Conservation (phyloP, 371 early-diverging fungal species). For the Dinochytrium kinnereticum region DNA sequence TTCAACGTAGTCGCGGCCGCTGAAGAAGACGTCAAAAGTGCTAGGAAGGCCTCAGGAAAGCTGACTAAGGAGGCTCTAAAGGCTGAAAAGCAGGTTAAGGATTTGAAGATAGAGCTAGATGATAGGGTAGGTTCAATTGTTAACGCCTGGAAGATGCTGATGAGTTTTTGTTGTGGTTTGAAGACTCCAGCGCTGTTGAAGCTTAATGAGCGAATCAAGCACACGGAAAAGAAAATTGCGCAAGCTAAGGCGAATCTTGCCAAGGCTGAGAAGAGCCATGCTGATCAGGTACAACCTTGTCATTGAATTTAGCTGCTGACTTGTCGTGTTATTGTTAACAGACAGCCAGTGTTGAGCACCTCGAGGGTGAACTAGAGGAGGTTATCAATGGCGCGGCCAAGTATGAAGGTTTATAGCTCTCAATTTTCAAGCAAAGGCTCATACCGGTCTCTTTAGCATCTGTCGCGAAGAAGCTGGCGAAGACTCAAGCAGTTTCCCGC, state of each 20-base stretch:
- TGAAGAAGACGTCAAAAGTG: slow-evolving; percentile 55
- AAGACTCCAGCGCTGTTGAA: slow-evolving; percentile 57
- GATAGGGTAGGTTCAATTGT: slow-evolving; percentile 56
- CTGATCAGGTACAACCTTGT: slow-evolving; percentile 28
- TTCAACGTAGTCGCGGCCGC: slow-evolving; percentile 19
- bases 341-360: slow-evolving; percentile 23
- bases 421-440: background rate
- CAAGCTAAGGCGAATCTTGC: slow-evolving; percentile 68
- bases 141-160: too few relatives aligned
- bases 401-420: slow-evolving; percentile 43
- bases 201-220: slow-evolving; percentile 73
- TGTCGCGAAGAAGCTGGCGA: background rate
- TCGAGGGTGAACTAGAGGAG: slow-evolving; percentile 35
- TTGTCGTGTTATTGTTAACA: background rate
- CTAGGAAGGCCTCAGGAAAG: slow-evolving; percentile 74
- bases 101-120: slow-evolving; percentile 65
- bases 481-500: background rate
- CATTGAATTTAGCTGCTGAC: background rate
- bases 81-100: slow-evolving; percentile 70
- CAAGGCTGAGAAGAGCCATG: slow-evolving; percentile 43
- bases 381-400: slow-evolving; percentile 33
- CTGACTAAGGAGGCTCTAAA: slow-evolving; percentile 75
- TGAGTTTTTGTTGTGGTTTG: background rate
- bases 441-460: background rate
- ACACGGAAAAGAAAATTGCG: slow-evolving; percentile 70